Evolutionary conservation across 768 basidiomycete species (phyloP), one percentile per base, ranked within the genome.

Genomic region (Pseudohyphozyma bogoriensis): DNA sequence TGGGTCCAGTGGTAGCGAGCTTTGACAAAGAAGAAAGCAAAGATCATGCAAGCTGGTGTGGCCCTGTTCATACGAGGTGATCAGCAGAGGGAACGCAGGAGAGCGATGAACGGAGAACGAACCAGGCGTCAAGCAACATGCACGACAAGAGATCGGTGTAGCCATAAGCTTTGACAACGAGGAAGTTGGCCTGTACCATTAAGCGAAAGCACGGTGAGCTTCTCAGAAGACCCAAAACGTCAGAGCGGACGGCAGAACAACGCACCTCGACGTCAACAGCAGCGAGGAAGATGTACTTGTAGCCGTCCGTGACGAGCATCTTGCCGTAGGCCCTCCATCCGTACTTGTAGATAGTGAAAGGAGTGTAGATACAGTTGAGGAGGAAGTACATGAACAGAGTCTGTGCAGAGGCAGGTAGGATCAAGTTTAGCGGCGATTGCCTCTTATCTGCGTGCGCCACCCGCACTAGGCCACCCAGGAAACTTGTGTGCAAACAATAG

Each of bases 41-140:
- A 63, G 53, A 68, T 52, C 68, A 71, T 71, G 62, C 69, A 69
- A 16, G 60, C 64, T 1, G 68, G 68, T 20, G 62, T 62, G 16
- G 60, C 60, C 55, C 33, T 47, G 36, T n/a, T n/a, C n/a, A n/a
- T n/a, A n/a, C 54, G n/a, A 45, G 51, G 24, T 62, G 47, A 16
- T 51, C 49, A 51, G 52, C 35, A 24, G 45, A 45, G 26, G 52
- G 36, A 26, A 35, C 40, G 13, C 24, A 49, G 42, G 62, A 50
- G 31, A 59, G 28, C 58, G 59, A 59, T 35, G 60, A 64, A 24
- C n/a, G n/a, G n/a, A 64, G 64, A 26, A 56, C 67, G 4, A 60
- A 62, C 64, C 68, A 70, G 5, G 66, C 60, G 42, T 64, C 56
- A 28, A 70, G 66, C 9, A 70, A 51, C 56, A 66, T 59, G 55